A percentile compares a stretch with the other conserved stretches of the same genome.
Evolutionary conservation across 805 yeast species (phyloP).

Genomic region (Myxozyma neotropica): DNA sequence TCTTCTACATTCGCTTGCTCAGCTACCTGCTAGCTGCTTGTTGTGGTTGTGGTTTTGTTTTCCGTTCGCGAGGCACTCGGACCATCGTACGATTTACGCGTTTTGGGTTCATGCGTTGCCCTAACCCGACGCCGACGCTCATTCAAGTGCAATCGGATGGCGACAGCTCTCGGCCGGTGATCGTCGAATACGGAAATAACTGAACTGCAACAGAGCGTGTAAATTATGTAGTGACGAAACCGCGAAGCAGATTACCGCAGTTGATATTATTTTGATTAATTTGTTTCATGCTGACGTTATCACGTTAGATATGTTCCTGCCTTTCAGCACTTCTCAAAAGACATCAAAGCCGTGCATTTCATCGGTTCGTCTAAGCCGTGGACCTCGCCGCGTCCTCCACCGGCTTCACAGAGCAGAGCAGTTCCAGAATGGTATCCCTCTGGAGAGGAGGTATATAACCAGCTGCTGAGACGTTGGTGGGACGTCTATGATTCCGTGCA

Average conservation of each 20-base stretch:
- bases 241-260: too few species aligned
- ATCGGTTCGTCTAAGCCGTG: conserved; percentile 48
- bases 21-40: background rate
- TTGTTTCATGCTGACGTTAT: too few species aligned
- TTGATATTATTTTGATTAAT: too few species aligned
- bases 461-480: conserved; percentile 32
- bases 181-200: too few species aligned
- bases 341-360: conserved; percentile 48
- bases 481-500: conserved; percentile 1
- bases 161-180: too few species aligned
- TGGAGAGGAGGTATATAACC: conserved; percentile 15
- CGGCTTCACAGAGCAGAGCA: background rate
- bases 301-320: conserved; percentile 61
- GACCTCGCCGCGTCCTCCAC: conserved; percentile 31
- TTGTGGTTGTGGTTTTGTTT: background rate
- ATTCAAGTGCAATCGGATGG: too few species aligned
- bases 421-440: conserved; percentile 14
- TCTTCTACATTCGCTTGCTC: too few species aligned
- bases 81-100: background rate
- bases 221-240: too few species aligned
- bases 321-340: conserved; percentile 51
- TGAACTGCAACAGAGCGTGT: too few species aligned
- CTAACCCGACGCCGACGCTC: conserved; percentile 8
- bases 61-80: background rate
- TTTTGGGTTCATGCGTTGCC: conserved; percentile 3